A percentile compares a stretch with the other conserved stretches of the same genome.
Conservation (phyloP, 164 flowering plant species). For the Aristolochia fimbriata region DNA sequence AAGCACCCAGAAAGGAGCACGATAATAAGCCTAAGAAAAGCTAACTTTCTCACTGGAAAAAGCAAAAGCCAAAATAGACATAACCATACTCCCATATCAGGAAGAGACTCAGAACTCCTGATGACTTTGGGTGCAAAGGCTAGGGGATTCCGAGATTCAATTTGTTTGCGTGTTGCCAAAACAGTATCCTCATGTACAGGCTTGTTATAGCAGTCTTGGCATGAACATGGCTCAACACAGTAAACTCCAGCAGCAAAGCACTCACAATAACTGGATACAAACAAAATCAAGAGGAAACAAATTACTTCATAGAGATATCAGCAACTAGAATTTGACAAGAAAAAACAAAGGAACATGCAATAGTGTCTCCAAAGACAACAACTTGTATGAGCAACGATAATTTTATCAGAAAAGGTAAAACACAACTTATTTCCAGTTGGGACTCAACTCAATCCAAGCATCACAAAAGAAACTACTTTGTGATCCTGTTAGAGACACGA, state of each 20-base stretch:
- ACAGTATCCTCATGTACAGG: slow-evolving; percentile 56
- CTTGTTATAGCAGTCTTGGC: slow-evolving; percentile 59
- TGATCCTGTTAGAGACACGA: no score
- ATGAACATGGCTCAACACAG: slow-evolving; percentile 62
- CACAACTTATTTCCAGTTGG: no score
- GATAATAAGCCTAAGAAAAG: no score
- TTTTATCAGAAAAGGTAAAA: no score
- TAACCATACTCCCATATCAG: slow-evolving; percentile 29
- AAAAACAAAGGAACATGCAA: neutral
- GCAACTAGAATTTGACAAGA: neutral
- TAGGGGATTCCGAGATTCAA: slow-evolving; percentile 63
- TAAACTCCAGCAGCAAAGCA: slow-evolving; percentile 87
- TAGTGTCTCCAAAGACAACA: neutral
- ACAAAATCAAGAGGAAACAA: neutral
- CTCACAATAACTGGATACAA: slow-evolving; percentile 49
- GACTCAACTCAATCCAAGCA: no score
- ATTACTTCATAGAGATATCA: neutral
- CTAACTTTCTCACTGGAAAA: no score
- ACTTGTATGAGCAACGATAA: no score
- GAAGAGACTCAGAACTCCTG: slow-evolving; percentile 17
- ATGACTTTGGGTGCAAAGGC: slow-evolving; percentile 83
- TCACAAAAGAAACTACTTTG: no score
- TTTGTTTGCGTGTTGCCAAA: slow-evolving; percentile 56
- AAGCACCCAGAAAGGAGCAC: neutral
- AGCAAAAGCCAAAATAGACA: no score